Conservation (phyloP, 2,329 filamentous ascomycete species). For the Pseudomassariella vexata region DNA sequence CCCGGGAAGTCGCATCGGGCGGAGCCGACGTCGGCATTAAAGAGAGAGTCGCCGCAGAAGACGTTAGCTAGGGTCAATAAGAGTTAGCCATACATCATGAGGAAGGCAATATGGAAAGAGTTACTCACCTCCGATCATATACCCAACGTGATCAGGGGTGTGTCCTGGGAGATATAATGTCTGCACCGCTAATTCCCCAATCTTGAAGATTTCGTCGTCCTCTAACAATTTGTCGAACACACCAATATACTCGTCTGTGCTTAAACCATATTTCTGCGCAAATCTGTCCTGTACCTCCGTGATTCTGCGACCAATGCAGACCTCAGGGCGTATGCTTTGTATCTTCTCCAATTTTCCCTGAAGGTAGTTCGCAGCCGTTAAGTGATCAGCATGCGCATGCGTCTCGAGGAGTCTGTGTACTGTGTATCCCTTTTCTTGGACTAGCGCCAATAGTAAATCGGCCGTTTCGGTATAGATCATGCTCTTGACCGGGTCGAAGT, state of each 20-base stretch:
- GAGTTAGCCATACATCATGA: too few relatives aligned
- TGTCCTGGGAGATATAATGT: constrained; percentile 55
- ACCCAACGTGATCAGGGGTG: constrained; percentile 56
- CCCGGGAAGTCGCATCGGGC: constrained; percentile 47
- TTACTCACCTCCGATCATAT: constrained; percentile 49
- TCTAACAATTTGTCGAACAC: constrained; percentile 49
- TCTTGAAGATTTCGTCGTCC: constrained; percentile 45
- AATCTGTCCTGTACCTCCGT: constrained; percentile 44
- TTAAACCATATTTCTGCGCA: constrained; percentile 40
- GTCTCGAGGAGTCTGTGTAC: constrained; percentile 54
- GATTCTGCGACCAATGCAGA: constrained; percentile 53
- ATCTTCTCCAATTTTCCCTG: constrained; percentile 36
- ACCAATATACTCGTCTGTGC: constrained; percentile 31
- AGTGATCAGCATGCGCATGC: constrained; percentile 55
- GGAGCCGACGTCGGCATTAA: constrained; percentile 33
- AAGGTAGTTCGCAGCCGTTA: constrained; percentile 54
- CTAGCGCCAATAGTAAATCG: constrained; percentile 40
- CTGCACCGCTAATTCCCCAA: constrained; percentile 39
- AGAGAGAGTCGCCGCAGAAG: constrained; percentile 37
- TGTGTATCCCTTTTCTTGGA: constrained; percentile 27
- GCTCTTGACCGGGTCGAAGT: constrained; percentile 34
- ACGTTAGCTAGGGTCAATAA: constrained; percentile 30
- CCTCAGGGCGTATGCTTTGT: constrained; percentile 24
- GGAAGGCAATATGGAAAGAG: too few relatives aligned
- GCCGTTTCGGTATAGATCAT: constrained; percentile 45